phyloP scores from a whole-genome alignment of 148 eudicot genomes.

The Cornus suecica region DNA sequence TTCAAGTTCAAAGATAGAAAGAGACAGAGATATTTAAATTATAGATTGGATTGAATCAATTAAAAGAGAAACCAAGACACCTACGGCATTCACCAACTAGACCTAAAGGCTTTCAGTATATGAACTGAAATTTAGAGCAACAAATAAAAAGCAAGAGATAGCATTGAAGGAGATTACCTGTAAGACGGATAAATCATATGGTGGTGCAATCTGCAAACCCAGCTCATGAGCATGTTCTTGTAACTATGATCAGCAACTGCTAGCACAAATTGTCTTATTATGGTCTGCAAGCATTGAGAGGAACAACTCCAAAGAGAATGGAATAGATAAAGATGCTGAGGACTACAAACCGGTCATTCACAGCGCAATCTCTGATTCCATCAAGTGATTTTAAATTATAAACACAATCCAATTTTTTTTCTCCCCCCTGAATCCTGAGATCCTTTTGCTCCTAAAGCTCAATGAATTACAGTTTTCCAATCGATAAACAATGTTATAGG shows the following conservation, averaged over 20 bases:
- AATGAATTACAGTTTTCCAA: constrained; percentile 26
- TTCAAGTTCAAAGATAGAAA: constrained; percentile 1
- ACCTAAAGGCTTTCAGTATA: background rate
- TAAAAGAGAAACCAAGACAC: background rate
- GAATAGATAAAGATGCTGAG: constrained; percentile 32
- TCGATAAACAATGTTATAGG: constrained; percentile 47
- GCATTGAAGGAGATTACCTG: constrained; percentile 46
- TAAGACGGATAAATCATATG: constrained; percentile 65
- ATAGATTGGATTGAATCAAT: no score
- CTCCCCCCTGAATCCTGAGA: constrained; percentile 25
- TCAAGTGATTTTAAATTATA: constrained; percentile 28
- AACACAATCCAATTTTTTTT: constrained; percentile 45
- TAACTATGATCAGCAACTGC: constrained; percentile 86
- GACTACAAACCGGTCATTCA: constrained; percentile 24
- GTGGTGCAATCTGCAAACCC: constrained; percentile 80
- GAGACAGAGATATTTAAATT: background rate
- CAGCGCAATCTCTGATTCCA: constrained; percentile 21
- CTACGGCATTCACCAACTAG: background rate
- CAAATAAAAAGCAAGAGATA: background rate
- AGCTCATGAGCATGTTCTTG: constrained; percentile 96
- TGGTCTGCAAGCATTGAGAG: constrained; percentile 54
- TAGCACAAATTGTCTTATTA: constrained; percentile 65
- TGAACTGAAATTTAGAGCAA: background rate
- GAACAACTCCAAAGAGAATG: constrained; percentile 53
- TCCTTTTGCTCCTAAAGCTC: constrained; percentile 32